Evolutionary conservation across 2,329 filamentous ascomycete species (phyloP), one percentile per base, ranked within the genome.

Genomic region (Fusarium sp.): DNA sequence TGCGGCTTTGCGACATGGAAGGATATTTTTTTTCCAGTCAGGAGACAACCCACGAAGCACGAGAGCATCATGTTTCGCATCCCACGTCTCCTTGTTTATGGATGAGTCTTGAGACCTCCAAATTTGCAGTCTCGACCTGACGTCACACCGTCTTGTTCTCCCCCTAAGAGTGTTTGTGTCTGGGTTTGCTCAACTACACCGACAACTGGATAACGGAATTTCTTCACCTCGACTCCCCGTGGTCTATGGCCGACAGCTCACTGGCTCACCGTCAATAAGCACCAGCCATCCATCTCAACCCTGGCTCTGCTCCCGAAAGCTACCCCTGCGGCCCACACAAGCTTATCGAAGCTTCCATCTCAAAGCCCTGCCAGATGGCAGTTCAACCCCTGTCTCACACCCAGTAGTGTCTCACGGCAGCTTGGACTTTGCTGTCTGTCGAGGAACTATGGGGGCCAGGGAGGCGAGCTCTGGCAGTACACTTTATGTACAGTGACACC

Each of bases 341-440:
- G 64, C 71, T 76, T 76, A 76, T 76, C 69, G 70, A 69, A 67
- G 50, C 57, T 70, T 69, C 64, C 59, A 72, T 70, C 74, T 76
- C 50, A 38, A 34, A 63, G 67, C 63, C 59, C 65, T 74, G 61
- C 60, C 50, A 67, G 63, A 70, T 60, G 64, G 59, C 54, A 69
- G 60, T 60, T 24, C 35, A 56, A 64, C 67, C 70, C 70, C 62
- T 78, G 74, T 62, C 59, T 42, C 45, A 52, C 66, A 34, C 65
- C 71, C 58, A 69, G 62, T 62, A 58, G 62, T 76, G 76, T 75
- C 66, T 71, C 72, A 74, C 71, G 50, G 67, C 66, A 72, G 61
- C 64, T 67, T 64, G 35, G 60, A 62, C 65, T 69, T 67, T 50
- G 56, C 62, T 47, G 40, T 60, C 42, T 62, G 58, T 66, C 57